These are phyloP conservation scores for Eucalyptus fibrosa DNA, from an alignment of 345 rosid species.

Conservation along the genomic window DNA sequence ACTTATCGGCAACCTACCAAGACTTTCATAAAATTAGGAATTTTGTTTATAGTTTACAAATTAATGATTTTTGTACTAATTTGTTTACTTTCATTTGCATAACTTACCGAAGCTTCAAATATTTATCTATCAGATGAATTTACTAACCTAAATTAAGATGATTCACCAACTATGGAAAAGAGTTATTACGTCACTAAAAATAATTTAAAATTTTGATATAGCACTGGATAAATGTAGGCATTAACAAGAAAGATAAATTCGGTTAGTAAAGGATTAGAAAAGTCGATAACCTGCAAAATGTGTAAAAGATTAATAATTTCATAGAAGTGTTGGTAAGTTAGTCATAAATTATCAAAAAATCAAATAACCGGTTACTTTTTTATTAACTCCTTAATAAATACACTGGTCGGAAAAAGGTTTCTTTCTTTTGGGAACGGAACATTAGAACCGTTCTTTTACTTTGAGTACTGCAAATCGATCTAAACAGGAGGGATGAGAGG, in stretches of 20 bases:
- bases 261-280: no score
- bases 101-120: neutral
- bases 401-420: neutral
- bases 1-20: neutral
- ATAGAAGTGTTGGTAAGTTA: neutral
- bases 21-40: neutral
- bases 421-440: neutral
- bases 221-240: neutral
- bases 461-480: neutral
- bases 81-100: neutral
- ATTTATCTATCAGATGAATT: neutral
- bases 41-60: neutral
- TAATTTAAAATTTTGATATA: no score
- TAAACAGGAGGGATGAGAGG: neutral
- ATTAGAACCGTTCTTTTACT: neutral
- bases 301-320: neutral
- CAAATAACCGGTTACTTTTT: neutral
- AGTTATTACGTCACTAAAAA: neutral
- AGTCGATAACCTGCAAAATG: neutral
- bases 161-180: neutral
- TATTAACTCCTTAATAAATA: neutral
- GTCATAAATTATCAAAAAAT: no score
- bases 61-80: neutral
- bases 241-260: neutral
- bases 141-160: neutral